Base-by-base conservation (phyloP, 2,329 filamentous ascomycete species). In the Sporothrix phasma region DNA sequence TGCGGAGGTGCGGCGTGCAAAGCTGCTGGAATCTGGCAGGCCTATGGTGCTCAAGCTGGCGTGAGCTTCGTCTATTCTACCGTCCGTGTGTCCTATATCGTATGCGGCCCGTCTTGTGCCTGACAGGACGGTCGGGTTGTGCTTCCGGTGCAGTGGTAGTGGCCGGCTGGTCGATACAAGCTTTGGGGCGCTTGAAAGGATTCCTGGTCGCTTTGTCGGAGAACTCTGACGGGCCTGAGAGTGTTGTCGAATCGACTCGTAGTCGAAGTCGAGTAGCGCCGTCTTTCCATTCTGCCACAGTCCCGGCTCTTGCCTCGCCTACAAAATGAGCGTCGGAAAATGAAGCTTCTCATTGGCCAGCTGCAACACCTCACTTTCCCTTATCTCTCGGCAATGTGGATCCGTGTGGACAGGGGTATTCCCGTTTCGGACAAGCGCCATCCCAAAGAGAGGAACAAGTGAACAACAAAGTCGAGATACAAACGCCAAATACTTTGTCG, bases 341-440 rank as follows among this genome's bases (percentile, higher is more conserved):
- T 6, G 43, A 19, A 17, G 7, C 51, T 4, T 49, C 39, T 56
- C 51, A 65, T 67, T 65, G 64, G 64, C 29, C 34, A 39, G 11
- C 5, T n/a, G 22, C 5, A 24, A 24, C 41, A 19, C 13, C 8
- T 41, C 39, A 53, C 47, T 64, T 64, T 67, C 15, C 63, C 66
- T 68, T 68, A 68, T 68, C 67, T 68, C 64, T 66, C 49, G 67
- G 66, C 66, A 65, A 49, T 60, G 65, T 67, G 67, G 67, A 29
- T 22, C 51, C 39, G 4, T 39, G 8, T 61, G 34, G n/a, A 31
- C 43, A 63, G 31, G 53, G 62, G 53, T 58, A 29, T 43, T 13
- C 45, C 51, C 24, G 17, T 45, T 56, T 31, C 39, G 46, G 49
- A 5, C 49, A 43, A 61, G 39, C 26, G 11, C 34, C 8, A 22